A percentile compares a stretch with the other conserved stretches of the same genome.
These are phyloP conservation scores for Botryosphaeria agaves DNA, from an alignment of 2,329 filamentous ascomycete species.

Conservation along the genomic window DNA sequence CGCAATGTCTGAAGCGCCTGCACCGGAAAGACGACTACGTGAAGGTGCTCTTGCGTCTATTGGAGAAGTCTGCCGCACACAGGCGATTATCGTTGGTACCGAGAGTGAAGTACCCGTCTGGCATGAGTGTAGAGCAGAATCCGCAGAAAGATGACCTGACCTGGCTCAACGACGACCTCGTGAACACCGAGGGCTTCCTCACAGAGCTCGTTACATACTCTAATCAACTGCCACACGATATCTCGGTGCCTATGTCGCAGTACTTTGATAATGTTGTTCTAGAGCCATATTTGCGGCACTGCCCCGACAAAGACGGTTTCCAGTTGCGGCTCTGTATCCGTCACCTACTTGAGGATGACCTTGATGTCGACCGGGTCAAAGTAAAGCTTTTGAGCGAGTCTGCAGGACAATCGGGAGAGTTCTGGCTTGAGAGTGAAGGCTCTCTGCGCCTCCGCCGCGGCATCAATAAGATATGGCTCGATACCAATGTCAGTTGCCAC, in stretches of 20 bases:
- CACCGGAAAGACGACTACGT: constrained; percentile 65
- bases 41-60: constrained; percentile 53
- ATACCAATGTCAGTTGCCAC: constrained; percentile 23
- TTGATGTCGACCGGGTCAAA: constrained; percentile 47
- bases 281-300: constrained; percentile 50
- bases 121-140: background rate
- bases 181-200: constrained; percentile 19
- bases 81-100: constrained; percentile 6
- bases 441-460: constrained; percentile 37
- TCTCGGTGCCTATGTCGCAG: constrained; percentile 49
- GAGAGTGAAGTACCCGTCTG: background rate
- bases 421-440: constrained; percentile 40
- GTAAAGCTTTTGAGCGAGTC: constrained; percentile 43
- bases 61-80: constrained; percentile 42
- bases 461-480: constrained; percentile 31
- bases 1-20: constrained; percentile 62
- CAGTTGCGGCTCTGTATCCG: constrained; percentile 48
- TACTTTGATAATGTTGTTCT: constrained; percentile 59
- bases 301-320: constrained; percentile 58
- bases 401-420: constrained; percentile 43
- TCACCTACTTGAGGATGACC: constrained; percentile 54
- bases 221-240: constrained; percentile 36
- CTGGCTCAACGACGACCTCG: constrained; percentile 21
- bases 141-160: constrained; percentile 3
- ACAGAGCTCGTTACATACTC: constrained; percentile 30